Evolutionary conservation across 1,284 basidiomycete genomes (phyloP).

Genomic region (Melampsora americana): DNA sequence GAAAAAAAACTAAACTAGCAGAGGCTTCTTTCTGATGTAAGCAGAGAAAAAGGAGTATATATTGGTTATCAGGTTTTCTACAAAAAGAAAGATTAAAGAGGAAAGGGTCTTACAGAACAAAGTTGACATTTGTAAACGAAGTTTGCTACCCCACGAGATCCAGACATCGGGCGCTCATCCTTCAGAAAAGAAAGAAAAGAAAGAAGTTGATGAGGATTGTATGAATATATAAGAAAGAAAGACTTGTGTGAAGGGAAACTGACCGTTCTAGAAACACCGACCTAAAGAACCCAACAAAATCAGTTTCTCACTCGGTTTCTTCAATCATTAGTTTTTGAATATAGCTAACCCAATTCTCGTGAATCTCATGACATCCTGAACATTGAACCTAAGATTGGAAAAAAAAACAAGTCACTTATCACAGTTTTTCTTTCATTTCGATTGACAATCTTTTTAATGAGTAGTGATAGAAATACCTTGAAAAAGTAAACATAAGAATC

Average conservation of each 20-base stretch:
- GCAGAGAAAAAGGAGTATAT: neutral
- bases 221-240: neutral
- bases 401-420: neutral
- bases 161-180: constrained; percentile 30
- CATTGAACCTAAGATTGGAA: constrained; percentile 28
- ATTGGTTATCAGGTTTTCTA: neutral
- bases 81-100: no score
- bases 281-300: neutral
- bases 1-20: neutral
- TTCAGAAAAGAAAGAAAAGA: neutral
- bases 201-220: neutral
- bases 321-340: no score
- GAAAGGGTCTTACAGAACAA: constrained; percentile 12
- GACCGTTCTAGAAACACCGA: neutral
- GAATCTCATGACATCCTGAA: constrained; percentile 29
- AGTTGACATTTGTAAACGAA: constrained; percentile 38
- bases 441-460: neutral
- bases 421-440: neutral
- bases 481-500: constrained; percentile 27
- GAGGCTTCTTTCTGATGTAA: constrained; percentile 33
- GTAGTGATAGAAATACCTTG: constrained; percentile 16
- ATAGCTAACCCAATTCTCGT: constrained; percentile 32
- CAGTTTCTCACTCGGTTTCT: neutral
- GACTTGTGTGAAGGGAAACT: neutral
- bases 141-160: constrained; percentile 29